A percentile compares a stretch with the other conserved stretches of the same genome.
Conservation (phyloP, 202 grass and related monocot genomes). For the Panicum virgatum region DNA sequence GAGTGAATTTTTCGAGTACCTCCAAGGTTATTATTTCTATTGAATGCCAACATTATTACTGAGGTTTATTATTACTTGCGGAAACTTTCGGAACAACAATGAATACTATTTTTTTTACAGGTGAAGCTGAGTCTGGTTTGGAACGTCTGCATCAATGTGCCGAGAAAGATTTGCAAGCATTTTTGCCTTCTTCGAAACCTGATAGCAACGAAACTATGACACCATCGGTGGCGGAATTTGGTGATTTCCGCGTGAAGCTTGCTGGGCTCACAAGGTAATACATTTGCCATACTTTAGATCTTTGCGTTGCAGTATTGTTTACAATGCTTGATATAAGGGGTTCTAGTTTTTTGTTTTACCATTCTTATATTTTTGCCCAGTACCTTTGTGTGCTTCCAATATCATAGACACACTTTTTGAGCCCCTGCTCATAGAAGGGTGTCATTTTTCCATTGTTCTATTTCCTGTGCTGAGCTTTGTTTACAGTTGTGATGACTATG, state of each 20-base stretch:
- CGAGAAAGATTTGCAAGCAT: constrained; percentile 80
- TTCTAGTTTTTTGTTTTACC: neutral
- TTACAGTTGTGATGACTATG: neutral
- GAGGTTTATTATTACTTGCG: neutral
- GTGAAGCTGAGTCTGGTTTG: constrained; percentile 91
- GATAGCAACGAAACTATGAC: constrained; percentile 5
- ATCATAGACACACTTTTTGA: neutral
- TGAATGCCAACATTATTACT: constrained; percentile 4
- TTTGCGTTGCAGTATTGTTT: neutral
- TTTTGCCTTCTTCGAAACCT: constrained; percentile 39
- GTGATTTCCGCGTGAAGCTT: constrained; percentile 72
- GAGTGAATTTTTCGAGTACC: constrained; percentile 86
- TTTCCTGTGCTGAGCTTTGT: neutral
- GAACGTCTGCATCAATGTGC: constrained; percentile 95
- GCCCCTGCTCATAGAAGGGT: neutral
- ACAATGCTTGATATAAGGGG: neutral
- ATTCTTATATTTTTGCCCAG: neutral
- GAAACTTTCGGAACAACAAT: constrained; percentile 18
- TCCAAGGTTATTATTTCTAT: constrained; percentile 69
- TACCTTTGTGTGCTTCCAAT: neutral
- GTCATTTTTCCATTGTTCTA: neutral
- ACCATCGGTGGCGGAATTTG: constrained; percentile 49
- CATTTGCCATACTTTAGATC: neutral
- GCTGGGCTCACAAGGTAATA: constrained; percentile 78
- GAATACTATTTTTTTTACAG: constrained; percentile 40